Percentiles rank a stretch among this genome's conserved stretches.
These are phyloP conservation scores for Candida glucosophila DNA, from an alignment of 1,139 yeast genomes.

Conservation along the genomic window DNA sequence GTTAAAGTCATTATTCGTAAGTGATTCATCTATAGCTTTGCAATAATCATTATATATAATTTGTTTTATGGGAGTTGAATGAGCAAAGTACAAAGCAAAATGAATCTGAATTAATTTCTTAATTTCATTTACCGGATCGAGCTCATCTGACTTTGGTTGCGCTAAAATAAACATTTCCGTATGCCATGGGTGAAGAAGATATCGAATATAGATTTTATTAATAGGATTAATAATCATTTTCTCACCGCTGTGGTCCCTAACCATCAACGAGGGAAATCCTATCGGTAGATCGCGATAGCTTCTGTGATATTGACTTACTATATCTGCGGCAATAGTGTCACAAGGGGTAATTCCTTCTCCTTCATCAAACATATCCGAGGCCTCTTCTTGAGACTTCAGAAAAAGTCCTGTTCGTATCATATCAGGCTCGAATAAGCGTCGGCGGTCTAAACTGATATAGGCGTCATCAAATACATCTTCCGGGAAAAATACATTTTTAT, in stretches of 20 bases:
- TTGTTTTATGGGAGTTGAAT: conserved; percentile 25
- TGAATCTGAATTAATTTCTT: conserved; percentile 43
- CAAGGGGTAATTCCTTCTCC: conserved; percentile 10
- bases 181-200: conserved; percentile 34
- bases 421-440: too few relatives aligned
- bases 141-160: conserved; percentile 44
- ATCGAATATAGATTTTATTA: conserved; percentile 28
- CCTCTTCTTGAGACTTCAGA: too few relatives aligned
- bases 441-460: too few relatives aligned
- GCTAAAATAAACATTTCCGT: conserved; percentile 33
- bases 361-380: too few relatives aligned
- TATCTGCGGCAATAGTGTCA: conserved; percentile 22
- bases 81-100: conserved; percentile 33
- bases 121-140: conserved; percentile 68
- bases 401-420: too few relatives aligned
- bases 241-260: conserved; percentile 10
- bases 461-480: conserved; percentile 9
- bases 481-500: too few relatives aligned
- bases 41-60: conserved; percentile 28
- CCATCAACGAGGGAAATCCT: conserved; percentile 27
- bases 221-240: conserved; percentile 13
- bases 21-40: conserved; percentile 19
- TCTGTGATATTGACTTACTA: conserved; percentile 20
- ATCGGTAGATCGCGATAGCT: conserved; percentile 27
- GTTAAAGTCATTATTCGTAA: conserved; percentile 25